These are phyloP conservation scores for Glarea lozoyensis DNA, from an alignment of 495 filamentous ascomycete genomes.

Conservation along the genomic window DNA sequence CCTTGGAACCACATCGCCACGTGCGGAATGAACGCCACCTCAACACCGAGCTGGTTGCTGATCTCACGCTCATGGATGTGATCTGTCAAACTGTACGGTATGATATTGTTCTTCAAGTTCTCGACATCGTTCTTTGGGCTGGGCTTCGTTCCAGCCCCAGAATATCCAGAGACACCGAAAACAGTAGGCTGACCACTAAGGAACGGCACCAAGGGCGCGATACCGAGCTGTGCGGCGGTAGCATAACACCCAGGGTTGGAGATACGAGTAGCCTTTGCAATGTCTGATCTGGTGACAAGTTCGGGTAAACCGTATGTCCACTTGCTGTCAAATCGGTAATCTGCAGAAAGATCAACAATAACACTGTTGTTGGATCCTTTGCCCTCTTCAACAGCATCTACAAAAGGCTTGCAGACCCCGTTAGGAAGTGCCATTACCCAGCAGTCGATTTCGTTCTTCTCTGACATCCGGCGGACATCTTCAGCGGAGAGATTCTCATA, in stretches of 20 bases:
- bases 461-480: slow-evolving; percentile 84
- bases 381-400: slow-evolving; percentile 78
- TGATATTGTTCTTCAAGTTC: slow-evolving; percentile 80
- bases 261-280: slow-evolving; percentile 78
- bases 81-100: slow-evolving; percentile 87
- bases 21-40: slow-evolving; percentile 86
- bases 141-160: slow-evolving; percentile 92
- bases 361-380: slow-evolving; percentile 55
- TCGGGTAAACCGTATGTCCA: slow-evolving; percentile 98
- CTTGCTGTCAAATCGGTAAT: slow-evolving; percentile 82
- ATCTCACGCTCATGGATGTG: slow-evolving; percentile 97
- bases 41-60: slow-evolving; percentile 61
- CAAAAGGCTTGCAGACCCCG: slow-evolving; percentile 92
- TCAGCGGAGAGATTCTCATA: slow-evolving; percentile 90
- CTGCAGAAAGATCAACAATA: slow-evolving; percentile 88
- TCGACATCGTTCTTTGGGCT: slow-evolving; percentile 90
- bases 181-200: slow-evolving; percentile 75
- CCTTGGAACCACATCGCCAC: slow-evolving; percentile 98
- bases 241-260: slow-evolving; percentile 96
- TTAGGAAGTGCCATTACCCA: slow-evolving; percentile 99
- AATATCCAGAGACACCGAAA: slow-evolving; percentile 94
- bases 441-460: slow-evolving; percentile 87
- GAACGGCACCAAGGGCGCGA: slow-evolving; percentile 71
- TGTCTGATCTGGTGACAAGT: slow-evolving; percentile 65
- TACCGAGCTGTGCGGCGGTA: slow-evolving; percentile 89